Evolutionary conservation across 208 protist species (phyloP), one percentile per base, ranked within the genome.

Genomic region (Trypanosoma scelopori): DNA sequence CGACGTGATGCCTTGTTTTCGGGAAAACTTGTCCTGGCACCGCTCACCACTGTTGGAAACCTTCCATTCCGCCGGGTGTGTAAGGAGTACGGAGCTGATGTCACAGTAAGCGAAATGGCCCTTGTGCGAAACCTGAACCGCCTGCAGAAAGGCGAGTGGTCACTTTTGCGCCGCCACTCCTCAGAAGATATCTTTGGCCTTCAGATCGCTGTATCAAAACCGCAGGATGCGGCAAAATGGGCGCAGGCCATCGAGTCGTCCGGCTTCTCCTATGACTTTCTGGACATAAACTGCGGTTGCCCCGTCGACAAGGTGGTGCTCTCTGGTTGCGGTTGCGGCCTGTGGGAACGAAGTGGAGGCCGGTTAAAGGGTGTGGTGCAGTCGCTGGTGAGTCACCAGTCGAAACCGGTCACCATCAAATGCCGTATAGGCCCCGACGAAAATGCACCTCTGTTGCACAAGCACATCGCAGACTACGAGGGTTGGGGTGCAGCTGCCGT

Each of bases 21-120:
- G 1, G 77, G 93, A 65, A 98, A 99, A 81, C 67, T 98, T 15
- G 87, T 97, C 55, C 88, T 99, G 6, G 97, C 98, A 20, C 98
- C 98, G 11, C 89, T 99, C 28, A 99, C 98, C 7, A 99, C 98
- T 7, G 95, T 99, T 22, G 98, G 98, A 51, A 99, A 99, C 71
- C 77, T 99, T 49, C 98, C 98, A 15, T 99, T 98, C 66, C 90
- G 98, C 30, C 85, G 92, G 41, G 64, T 98, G 45, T 98, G 94
- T 78, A 97, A 97, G 65, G 67, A 69, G 11, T 88, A 94, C 53
- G 94, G 93, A 7, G 91, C 77, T 0, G 97, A 99, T 74, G 87
- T 98, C 55, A 99, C 95, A 20, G 82, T 96, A 72, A 82, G 91
- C 43, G 97, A 98, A 76, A 99, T 99, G 97, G 95, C 97, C 4